phyloP scores from a whole-genome alignment of 2,329 filamentous ascomycete genomes.

The Claviceps purpurea region DNA sequence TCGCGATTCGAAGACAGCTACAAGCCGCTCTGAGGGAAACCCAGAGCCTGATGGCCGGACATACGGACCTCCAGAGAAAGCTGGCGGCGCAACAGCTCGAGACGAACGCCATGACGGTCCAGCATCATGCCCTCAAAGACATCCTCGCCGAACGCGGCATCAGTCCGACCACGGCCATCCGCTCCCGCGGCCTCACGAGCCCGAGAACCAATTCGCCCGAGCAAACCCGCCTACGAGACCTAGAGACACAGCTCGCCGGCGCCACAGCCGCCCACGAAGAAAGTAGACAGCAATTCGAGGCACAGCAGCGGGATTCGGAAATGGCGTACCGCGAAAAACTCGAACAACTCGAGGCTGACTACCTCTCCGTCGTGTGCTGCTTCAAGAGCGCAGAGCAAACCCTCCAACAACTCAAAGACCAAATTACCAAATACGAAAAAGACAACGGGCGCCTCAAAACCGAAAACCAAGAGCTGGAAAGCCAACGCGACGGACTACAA shows the following conservation, averaged over 20 bases:
- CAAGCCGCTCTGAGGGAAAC: conserved; percentile 74
- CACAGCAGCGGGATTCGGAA: conserved; percentile 77
- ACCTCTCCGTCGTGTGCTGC: conserved; percentile 95
- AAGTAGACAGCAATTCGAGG: conserved; percentile 61
- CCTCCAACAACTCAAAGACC: conserved; percentile 96
- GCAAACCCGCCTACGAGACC: conserved; percentile 61
- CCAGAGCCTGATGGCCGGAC: conserved; percentile 67
- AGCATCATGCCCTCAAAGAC: conserved; percentile 87
- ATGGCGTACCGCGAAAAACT: conserved; percentile 84
- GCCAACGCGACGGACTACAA: conserved; percentile 55
- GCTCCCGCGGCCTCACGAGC: conserved; percentile 61
- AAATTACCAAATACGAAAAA: conserved; percentile 81
- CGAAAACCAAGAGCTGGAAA: conserved; percentile 66
- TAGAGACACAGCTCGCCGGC: conserved; percentile 75
- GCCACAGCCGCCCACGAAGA: conserved; percentile 75
- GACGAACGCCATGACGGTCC: conserved; percentile 82
- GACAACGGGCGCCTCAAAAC: conserved; percentile 73
- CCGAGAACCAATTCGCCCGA: conserved; percentile 65
- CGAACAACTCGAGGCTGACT: conserved; percentile 87
- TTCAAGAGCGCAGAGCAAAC: conserved; percentile 98
- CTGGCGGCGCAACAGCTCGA: conserved; percentile 80
- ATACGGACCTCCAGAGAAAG: conserved; percentile 69
- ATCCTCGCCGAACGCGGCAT: conserved; percentile 82
- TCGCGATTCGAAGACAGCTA: conserved; percentile 79
- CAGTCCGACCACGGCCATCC: conserved; percentile 57